Percentiles rank a stretch among this genome's conserved stretches.
Evolutionary conservation across 2,329 filamentous ascomycete genomes (phyloP).

Genomic region (Talaromyces sp.): DNA sequence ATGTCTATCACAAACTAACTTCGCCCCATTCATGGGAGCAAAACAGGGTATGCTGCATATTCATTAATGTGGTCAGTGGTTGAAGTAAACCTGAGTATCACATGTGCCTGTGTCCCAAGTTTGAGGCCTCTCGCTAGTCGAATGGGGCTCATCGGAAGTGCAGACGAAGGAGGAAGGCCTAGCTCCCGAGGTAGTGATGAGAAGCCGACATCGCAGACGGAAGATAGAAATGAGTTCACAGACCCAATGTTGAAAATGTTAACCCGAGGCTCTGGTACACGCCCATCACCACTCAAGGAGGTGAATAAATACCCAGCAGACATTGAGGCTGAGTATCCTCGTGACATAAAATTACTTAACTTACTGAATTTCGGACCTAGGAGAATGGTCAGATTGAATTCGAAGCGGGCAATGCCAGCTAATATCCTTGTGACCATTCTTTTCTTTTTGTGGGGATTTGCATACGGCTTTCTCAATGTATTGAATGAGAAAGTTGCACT

Average conservation of each 20-base stretch:
- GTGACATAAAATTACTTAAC: not conserved
- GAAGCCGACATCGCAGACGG: not conserved
- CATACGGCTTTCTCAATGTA: not conserved
- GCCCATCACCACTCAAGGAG: not conserved
- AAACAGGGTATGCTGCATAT: not conserved
- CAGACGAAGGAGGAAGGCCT: not conserved
- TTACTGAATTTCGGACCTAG: not conserved
- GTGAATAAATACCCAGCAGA: not conserved
- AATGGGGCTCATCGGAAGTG: not conserved
- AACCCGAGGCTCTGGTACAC: not conserved
- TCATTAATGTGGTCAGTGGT: conserved; percentile 28
- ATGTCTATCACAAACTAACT: not conserved
- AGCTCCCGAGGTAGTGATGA: not conserved
- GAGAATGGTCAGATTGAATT: not conserved
- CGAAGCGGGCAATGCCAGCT: not conserved
- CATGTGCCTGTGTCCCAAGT: conserved; percentile 37
- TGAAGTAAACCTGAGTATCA: conserved; percentile 35
- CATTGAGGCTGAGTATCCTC: not conserved
- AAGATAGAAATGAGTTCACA: not conserved
- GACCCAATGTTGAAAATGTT: not conserved
- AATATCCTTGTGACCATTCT: not conserved
- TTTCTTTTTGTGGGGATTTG: conserved; percentile 3
- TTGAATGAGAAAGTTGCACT: not conserved
- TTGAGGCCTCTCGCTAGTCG: conserved; percentile 25
- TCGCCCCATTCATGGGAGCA: not conserved